phyloP scores from a whole-genome alignment of 202 grass and related monocot genomes.

The Setaria italica region DNA sequence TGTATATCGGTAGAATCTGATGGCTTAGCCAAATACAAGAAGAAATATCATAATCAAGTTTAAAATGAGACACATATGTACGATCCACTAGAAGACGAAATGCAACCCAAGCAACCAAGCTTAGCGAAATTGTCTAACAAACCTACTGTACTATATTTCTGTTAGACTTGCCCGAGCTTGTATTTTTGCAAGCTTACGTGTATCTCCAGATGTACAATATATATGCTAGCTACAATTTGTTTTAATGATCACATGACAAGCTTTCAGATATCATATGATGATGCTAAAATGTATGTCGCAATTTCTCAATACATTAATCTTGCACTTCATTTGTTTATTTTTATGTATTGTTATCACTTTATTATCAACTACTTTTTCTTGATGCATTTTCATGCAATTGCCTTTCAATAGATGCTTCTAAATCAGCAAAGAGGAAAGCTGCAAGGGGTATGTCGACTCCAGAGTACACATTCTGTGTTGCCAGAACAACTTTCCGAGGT shows the following conservation, averaged over 20 bases:
- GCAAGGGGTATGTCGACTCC: conserved; percentile 67
- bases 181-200: background rate
- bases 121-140: background rate
- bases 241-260: conserved; percentile 17
- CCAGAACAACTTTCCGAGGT: conserved; percentile 92
- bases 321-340: conserved; percentile 3
- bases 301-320: background rate
- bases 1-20: background rate
- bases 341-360: conserved; percentile 38
- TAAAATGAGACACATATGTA: conserved; percentile 3
- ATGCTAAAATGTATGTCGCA: background rate
- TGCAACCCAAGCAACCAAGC: background rate
- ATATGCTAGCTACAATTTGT: conserved; percentile 32
- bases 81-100: conserved; percentile 23
- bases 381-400: background rate
- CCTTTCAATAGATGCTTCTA: conserved; percentile 74
- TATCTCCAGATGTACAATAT: background rate
- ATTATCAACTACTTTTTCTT: conserved; percentile 27
- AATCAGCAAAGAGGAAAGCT: conserved; percentile 84
- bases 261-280: background rate
- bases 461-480: conserved; percentile 74
- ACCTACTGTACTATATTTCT: background rate
- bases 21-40: background rate
- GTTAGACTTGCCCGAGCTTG: background rate
- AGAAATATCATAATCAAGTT: conserved; percentile 24